Evolutionary conservation across 192 early-diverging fungal species (phyloP), one percentile per base, ranked within the genome.

Genomic region (Chytriomyces sp.): DNA sequence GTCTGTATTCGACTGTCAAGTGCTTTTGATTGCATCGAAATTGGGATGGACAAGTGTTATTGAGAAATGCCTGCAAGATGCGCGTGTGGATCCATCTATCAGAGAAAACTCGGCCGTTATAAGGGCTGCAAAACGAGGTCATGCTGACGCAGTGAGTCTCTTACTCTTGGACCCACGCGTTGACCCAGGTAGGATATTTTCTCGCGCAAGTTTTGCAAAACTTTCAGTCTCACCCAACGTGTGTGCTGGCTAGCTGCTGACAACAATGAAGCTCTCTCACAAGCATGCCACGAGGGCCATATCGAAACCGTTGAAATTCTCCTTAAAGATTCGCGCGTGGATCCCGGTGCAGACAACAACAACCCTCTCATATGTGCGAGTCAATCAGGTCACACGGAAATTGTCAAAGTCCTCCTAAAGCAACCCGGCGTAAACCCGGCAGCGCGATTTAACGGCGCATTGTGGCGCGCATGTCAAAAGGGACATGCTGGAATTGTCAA

Each of bases 291-390:
- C 13, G 20, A n/a, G 13, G 53, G 53, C 53, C 53, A 57, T 13
- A 20, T 20, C 53, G 53, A 57, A n/a, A 20, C 20, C 20, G 53
- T 57, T 20, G 53, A 44, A 9, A 13, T 60, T 16, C 45, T 73
- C 9, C 10, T 73, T 0, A 20, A 16, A 44, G 71, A 73, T 46
- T 35, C 43, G n/a, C n/a, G 60, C 16, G 59, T 61, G 43, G 45
- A 73, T 45, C 71, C 71, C 9, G 53, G 60, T 7, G 59, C 53
- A n/a, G 59, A 62, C 16, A 44, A 73, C 7, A 35, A 73, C 9
- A 43, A 44, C 20, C 59, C 71, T 18, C 24, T 62, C 9, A 16
- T 43, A 7, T 62, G 59, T 45, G n/a, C 71, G 10, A 13, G 59
- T 9, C 20, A 63, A 26, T 9, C 7, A 5, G 71, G 71, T 10